These are phyloP conservation scores for Talaromyces verruculosus DNA, from an alignment of 2,329 filamentous ascomycete genomes.

Conservation along the genomic window DNA sequence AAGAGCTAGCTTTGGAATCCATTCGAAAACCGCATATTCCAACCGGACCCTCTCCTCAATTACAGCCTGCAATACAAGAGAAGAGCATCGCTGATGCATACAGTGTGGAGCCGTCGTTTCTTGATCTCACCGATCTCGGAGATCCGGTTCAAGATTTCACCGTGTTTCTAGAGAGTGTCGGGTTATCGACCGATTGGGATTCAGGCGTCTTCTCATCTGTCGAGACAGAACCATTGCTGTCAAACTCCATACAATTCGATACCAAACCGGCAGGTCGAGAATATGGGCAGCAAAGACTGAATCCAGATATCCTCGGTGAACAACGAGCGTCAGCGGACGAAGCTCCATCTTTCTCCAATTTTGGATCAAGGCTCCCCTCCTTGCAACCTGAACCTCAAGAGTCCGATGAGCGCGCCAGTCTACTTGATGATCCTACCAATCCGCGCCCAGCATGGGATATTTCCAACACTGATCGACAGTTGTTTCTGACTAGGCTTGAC, in stretches of 20 bases:
- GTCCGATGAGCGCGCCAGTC: slow-evolving; percentile 44
- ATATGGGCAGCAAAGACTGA: slow-evolving; percentile 33
- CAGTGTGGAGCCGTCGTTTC: slow-evolving; percentile 46
- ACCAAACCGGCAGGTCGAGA: slow-evolving; percentile 38
- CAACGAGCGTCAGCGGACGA: slow-evolving; percentile 40
- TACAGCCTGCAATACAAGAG: slow-evolving; percentile 35
- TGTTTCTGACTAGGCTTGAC: slow-evolving; percentile 47
- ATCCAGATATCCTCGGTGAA: slow-evolving; percentile 42
- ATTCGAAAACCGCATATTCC: slow-evolving; percentile 38
- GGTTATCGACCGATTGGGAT: slow-evolving; percentile 51
- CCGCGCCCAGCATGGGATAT: slow-evolving; percentile 49
- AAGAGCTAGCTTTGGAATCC: slow-evolving; percentile 39
- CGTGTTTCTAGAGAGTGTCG: slow-evolving; percentile 51
- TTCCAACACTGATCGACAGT: slow-evolving; percentile 47
- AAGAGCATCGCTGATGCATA: slow-evolving; percentile 44
- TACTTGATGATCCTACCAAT: slow-evolving; percentile 42
- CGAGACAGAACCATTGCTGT: slow-evolving; percentile 40
- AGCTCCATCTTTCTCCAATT: slow-evolving; percentile 49
- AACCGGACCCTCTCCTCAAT: slow-evolving; percentile 38
- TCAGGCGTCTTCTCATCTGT: slow-evolving; percentile 48
- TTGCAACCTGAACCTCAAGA: slow-evolving; percentile 49
- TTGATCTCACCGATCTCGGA: slow-evolving; percentile 48
- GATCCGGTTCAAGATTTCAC: slow-evolving; percentile 53
- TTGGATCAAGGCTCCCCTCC: slow-evolving; percentile 50
- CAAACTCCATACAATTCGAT: slow-evolving; percentile 39